A percentile compares a stretch with the other conserved stretches of the same genome.
Conservation (phyloP, 176 grass and related monocot species). For the Cymbopogon citratus region DNA sequence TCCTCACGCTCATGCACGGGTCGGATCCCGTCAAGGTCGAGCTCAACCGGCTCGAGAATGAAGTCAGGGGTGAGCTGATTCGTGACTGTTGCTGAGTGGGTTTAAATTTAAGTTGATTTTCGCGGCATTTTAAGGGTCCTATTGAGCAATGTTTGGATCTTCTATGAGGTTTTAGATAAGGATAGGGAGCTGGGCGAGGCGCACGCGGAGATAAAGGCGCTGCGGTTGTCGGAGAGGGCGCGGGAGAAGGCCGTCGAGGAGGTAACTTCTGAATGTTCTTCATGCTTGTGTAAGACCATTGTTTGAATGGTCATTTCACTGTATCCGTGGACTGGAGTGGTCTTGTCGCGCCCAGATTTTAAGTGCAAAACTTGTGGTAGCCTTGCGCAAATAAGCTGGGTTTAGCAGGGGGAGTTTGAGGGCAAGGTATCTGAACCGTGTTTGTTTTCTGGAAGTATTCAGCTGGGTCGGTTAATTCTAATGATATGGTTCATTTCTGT, state of each 20-base stretch:
- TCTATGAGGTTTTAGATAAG: slow-evolving; percentile 52
- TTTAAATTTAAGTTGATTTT: background rate
- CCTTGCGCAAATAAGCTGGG: background rate
- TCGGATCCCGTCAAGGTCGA: slow-evolving; percentile 99
- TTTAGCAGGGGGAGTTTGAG: background rate
- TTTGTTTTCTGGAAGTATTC: background rate
- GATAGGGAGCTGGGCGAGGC: slow-evolving; percentile 85
- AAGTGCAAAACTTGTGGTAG: background rate
- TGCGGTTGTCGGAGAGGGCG: slow-evolving; percentile 83
- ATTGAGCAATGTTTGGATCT: slow-evolving; percentile 6
- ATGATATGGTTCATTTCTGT: background rate
- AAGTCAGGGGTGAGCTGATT: slow-evolving; percentile 84
- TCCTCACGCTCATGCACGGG: slow-evolving; percentile 83
- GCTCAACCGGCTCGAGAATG: slow-evolving; percentile 90
- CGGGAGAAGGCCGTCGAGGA: slow-evolving; percentile 92
- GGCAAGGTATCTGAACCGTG: background rate
- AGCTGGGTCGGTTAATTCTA: background rate
- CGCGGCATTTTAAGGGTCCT: background rate
- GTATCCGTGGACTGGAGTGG: background rate
- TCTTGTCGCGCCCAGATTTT: background rate
- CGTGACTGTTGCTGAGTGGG: background rate
- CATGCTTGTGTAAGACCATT: background rate
- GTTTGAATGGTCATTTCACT: background rate
- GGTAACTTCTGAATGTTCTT: slow-evolving; percentile 35
- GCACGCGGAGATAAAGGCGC: slow-evolving; percentile 80